These are phyloP conservation scores for Lithocarpus polystachyus DNA, from an alignment of 306 rosid species.

Conservation along the genomic window DNA sequence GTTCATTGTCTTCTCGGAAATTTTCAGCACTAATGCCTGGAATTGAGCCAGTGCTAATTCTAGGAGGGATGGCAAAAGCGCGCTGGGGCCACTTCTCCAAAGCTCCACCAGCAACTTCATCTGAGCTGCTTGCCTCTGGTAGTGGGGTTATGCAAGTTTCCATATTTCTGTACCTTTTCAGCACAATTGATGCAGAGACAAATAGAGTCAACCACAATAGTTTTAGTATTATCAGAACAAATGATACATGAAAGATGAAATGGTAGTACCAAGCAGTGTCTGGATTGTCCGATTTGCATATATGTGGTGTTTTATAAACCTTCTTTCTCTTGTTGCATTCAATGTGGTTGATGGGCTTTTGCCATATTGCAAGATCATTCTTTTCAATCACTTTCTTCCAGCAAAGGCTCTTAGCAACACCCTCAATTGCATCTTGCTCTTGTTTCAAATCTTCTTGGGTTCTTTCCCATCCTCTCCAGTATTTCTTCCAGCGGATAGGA, in stretches of 20 bases:
- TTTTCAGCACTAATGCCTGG: slow-evolving; percentile 52
- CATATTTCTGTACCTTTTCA: slow-evolving; percentile 63
- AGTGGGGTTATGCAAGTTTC: slow-evolving; percentile 89
- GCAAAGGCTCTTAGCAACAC: slow-evolving; percentile 61
- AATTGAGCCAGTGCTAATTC: slow-evolving; percentile 66
- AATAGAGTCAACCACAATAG: not conserved
- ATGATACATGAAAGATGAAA: not conserved
- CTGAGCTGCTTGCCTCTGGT: slow-evolving; percentile 53
- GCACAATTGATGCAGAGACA: slow-evolving; percentile 4
- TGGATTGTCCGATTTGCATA: slow-evolving; percentile 74
- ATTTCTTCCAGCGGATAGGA: slow-evolving; percentile 78
- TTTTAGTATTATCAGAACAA: not conserved
- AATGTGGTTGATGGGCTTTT: slow-evolving; percentile 79
- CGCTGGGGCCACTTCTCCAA: slow-evolving; percentile 92
- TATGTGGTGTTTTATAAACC: slow-evolving; percentile 58
- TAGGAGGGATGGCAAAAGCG: slow-evolving; percentile 70
- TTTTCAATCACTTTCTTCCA: slow-evolving; percentile 83
- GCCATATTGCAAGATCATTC: slow-evolving; percentile 78
- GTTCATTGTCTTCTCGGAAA: slow-evolving; percentile 56
- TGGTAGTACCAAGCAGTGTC: slow-evolving; percentile 68
- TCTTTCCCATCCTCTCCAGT: slow-evolving; percentile 96
- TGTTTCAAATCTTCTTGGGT: slow-evolving; percentile 73
- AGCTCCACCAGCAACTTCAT: slow-evolving; percentile 71
- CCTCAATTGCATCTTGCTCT: slow-evolving; percentile 83
- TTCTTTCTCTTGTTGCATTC: slow-evolving; percentile 59